These are phyloP conservation scores for Neonectria sp. DNA, from an alignment of 2,329 filamentous ascomycete genomes.

Conservation along the genomic window DNA sequence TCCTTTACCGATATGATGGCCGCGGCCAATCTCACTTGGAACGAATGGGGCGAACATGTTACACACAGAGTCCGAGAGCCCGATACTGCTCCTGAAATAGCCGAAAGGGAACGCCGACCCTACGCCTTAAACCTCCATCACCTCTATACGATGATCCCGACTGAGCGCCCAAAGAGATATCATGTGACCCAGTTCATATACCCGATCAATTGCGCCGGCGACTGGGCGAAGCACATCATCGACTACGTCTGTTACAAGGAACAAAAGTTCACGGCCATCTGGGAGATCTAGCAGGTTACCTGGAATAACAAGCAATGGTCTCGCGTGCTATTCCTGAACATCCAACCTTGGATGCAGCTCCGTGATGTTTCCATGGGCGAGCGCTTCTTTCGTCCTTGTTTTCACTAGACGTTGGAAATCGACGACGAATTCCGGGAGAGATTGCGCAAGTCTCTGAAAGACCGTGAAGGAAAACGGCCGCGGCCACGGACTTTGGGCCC, in stretches of 20 bases:
- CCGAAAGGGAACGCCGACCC: conserved; percentile 18
- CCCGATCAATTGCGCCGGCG: conserved; percentile 15
- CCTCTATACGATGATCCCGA: conserved; percentile 9
- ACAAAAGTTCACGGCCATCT: conserved; percentile 12
- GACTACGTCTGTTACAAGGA: not conserved
- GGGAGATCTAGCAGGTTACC: conserved; percentile 22
- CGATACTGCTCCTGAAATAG: not conserved
- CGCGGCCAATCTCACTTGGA: not conserved
- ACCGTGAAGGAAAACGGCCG: not conserved
- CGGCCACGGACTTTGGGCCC: not conserved
- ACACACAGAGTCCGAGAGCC: not conserved
- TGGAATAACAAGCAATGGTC: not conserved
- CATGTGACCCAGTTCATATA: not conserved
- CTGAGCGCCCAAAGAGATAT: not conserved
- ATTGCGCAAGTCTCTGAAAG: not conserved
- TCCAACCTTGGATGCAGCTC: conserved; percentile 11
- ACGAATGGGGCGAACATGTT: not conserved
- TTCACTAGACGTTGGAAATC: not conserved
- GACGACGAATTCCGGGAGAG: not conserved
- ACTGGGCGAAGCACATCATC: conserved; percentile 6
- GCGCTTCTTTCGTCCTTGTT: conserved; percentile 13
- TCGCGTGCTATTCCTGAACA: not conserved
- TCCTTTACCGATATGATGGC: not conserved
- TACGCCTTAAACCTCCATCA: conserved; percentile 9
- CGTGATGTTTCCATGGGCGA: not conserved